Evolutionary conservation across 2,329 filamentous ascomycete genomes (phyloP), one percentile per base, ranked within the genome.

Genomic region (Fusarium drepaniforme): DNA sequence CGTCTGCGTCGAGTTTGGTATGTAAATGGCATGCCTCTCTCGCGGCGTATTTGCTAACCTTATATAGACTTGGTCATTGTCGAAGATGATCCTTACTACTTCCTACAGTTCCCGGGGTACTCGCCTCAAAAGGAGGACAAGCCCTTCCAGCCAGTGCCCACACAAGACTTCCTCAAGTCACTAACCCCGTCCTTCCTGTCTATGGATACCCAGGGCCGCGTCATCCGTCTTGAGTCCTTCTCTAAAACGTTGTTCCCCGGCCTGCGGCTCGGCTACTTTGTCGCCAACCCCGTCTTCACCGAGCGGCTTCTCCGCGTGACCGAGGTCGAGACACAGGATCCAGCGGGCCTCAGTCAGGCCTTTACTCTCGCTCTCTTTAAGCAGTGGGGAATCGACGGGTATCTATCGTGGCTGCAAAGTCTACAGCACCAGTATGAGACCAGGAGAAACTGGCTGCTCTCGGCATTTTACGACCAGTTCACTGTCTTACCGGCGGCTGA

Each of bases 61-160:
- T 13, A 23, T 15, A 2, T 8, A 58, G 53, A 58, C 15, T 16
- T 58, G 12, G 16, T 73, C 18, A 67, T 76, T 18, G 62, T 76
- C 6, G 74, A 76, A 46, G 74, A 76, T 46, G 74, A 76, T 9
- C 77, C 77, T 1, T 81, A 81, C 46, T 81, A 77, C 33, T 80
- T 78, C 21, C 66, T 80, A 4, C 76, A 81, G 28, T 80, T 78
- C 23, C 77, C 77, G 0, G 25, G 61, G 12, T 78, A 33, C n/a
- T 23, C 25, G 16, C 40, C 15, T 16, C n/a, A 30, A 18, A 18
- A 8, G 8, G 37, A 49, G 1, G 42, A 56, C 6, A 21, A n/a
- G 13, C n/a, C n/a, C 28, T 46, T 46, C 37, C 61, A 46, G 8
- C 33, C 60, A 1, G 30, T 44, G 3, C 18, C 60, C 51, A 57